Percentiles rank a stretch among this genome's conserved stretches.
These are phyloP conservation scores for Zygotorulaspora danielsina DNA, from an alignment of 805 yeast genomes.

Conservation along the genomic window DNA sequence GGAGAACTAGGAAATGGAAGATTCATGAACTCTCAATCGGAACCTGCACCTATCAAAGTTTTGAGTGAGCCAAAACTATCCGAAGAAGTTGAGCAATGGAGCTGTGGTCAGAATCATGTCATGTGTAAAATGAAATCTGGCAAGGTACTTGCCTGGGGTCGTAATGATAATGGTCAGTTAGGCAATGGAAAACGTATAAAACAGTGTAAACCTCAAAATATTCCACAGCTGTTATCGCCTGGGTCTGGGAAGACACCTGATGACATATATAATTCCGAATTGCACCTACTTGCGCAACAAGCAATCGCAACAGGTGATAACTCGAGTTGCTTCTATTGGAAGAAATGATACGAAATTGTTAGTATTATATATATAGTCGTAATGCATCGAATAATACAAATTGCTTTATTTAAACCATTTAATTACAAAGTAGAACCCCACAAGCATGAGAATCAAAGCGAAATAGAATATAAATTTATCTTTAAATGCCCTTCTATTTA, in stretches of 20 bases:
- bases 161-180: conserved; percentile 74
- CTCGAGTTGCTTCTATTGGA: conserved; percentile 61
- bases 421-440: conserved; percentile 61
- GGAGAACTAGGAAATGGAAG: conserved; percentile 85
- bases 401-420: conserved; percentile 51
- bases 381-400: neutral
- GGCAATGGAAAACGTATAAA: conserved; percentile 76
- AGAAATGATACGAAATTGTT: conserved; percentile 16
- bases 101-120: conserved; percentile 62
- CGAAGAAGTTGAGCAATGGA: conserved; percentile 45
- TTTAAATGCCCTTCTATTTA: conserved; percentile 76
- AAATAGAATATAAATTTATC: conserved; percentile 86
- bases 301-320: conserved; percentile 58
- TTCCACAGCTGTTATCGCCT: conserved; percentile 62
- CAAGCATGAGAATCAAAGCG: conserved; percentile 57
- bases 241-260: conserved; percentile 18
- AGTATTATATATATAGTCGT: no score
- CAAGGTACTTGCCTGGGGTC: conserved; percentile 79
- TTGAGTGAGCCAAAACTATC: conserved; percentile 47
- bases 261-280: conserved; percentile 36
- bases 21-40: conserved; percentile 65
- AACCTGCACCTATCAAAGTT: conserved; percentile 53
- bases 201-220: conserved; percentile 46
- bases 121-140: conserved; percentile 56
- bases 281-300: conserved; percentile 51